Conservation (phyloP, 176 grass and related monocot genomes). For the Ensete glaucum region DNA sequence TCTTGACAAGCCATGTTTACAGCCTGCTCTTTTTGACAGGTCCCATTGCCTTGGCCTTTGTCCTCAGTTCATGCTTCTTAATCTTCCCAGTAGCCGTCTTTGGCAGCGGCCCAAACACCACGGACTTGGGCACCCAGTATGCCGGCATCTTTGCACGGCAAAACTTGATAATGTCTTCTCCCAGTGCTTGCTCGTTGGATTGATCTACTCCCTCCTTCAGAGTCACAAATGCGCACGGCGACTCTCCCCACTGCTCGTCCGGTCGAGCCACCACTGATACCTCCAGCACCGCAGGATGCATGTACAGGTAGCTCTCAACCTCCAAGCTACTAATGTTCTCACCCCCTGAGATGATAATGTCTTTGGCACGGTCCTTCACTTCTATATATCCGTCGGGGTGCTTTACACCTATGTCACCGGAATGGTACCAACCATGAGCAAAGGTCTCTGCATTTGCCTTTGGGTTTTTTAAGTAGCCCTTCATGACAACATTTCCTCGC, state of each 20-base stretch:
- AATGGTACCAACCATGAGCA: conserved; percentile 29
- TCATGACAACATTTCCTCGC: conserved; percentile 33
- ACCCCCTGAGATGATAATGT: conserved; percentile 29
- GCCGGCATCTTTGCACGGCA: conserved; percentile 71
- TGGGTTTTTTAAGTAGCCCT: conserved; percentile 28
- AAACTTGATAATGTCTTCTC: conserved; percentile 57
- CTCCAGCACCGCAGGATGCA: conserved; percentile 25
- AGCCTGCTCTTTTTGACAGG: conserved; percentile 73
- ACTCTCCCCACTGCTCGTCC: conserved; percentile 31
- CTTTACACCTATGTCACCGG: conserved; percentile 29
- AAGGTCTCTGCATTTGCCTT: conserved; percentile 22
- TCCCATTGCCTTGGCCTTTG: conserved; percentile 66
- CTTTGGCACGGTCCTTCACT: conserved; percentile 28
- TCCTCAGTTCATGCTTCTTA: conserved; percentile 76
- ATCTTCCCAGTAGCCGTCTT: conserved; percentile 90
- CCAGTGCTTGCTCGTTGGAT: conserved; percentile 40
- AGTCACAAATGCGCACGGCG: conserved; percentile 34
- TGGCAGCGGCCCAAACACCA: conserved; percentile 68
- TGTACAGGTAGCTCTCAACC: conserved; percentile 26
- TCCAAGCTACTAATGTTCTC: conserved; percentile 40
- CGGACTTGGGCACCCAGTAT: conserved; percentile 81
- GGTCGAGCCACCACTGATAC: conserved; percentile 23
- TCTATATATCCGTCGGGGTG: conserved; percentile 27
- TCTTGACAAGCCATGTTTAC: conserved; percentile 14
- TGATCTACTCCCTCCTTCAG: conserved; percentile 12